Percentiles rank a stretch among this genome's conserved stretches.
Conservation (phyloP, 768 basidiomycete species). For the Mycena polygramma region DNA sequence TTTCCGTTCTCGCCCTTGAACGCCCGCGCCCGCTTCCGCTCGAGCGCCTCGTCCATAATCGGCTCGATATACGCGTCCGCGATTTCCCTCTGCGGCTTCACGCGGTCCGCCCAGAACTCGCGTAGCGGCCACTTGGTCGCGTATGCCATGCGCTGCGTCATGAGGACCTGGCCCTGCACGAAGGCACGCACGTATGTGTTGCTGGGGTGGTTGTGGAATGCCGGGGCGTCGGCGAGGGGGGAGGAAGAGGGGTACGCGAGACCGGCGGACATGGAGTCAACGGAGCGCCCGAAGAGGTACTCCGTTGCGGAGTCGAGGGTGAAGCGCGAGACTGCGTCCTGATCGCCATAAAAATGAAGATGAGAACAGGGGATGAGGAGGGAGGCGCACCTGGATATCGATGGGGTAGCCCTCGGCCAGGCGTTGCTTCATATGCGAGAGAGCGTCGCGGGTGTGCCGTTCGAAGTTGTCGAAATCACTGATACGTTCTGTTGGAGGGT, state of each 20-base stretch:
- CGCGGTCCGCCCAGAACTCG: constrained; percentile 45
- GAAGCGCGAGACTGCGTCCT: constrained; percentile 15
- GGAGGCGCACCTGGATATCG: constrained; percentile 19
- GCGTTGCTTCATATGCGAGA: constrained; percentile 9
- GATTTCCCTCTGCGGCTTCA: constrained; percentile 44
- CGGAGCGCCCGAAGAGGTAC: constrained; percentile 7
- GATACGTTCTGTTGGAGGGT: constrained; percentile 19
- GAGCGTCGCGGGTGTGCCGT: constrained; percentile 8
- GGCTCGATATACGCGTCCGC: constrained; percentile 45
- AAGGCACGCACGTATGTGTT: constrained; percentile 53
- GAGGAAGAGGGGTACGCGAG: constrained; percentile 11
- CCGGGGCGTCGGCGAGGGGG: constrained; percentile 34
- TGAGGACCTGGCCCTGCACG: constrained; percentile 40
- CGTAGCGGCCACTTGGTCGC: constrained; percentile 47
- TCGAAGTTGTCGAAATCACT: constrained; percentile 32
- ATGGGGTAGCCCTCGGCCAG: constrained; percentile 14
- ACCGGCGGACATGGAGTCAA: constrained; percentile 11
- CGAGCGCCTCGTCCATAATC: constrained; percentile 46
- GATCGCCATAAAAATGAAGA: not conserved
- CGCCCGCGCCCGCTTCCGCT: constrained; percentile 31
- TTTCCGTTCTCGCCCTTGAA: not conserved
- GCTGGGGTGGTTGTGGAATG: constrained; percentile 43
- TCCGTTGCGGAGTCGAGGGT: constrained; percentile 14
- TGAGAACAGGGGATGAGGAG: not conserved
- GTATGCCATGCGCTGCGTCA: constrained; percentile 39